Base-by-base conservation (phyloP, 2,329 filamentous ascomycete species). In the Dactylellina drechsleri region DNA sequence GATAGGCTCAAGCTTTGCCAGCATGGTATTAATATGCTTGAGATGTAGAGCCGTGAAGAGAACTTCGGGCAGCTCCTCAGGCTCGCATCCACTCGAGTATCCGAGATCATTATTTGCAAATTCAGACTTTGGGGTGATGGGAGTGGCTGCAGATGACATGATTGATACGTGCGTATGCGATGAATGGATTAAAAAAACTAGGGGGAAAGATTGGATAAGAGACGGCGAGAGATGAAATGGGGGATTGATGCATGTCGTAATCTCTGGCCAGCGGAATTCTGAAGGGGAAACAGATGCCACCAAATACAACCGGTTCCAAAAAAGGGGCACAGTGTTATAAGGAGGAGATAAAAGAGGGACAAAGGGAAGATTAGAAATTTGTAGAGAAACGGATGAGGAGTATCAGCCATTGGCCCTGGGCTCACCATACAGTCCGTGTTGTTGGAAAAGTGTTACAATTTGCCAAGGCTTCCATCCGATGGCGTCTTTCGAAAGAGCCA, bases 1-100 rank as follows among this genome's bases (percentile, higher is more conserved):
- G 83, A 94, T 86, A 76, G 95, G 92, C 81, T 93, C 89, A 82
- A 98, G 91, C 81, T 90, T 87, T 82, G 95, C 91, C 79, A 99
- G 85, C 83, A 96, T 92, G 77, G 89, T 84, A 86, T 99, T 99
- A 82, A 99, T 87, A 83, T 94, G 94, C 80, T 92, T 90, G 79
- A 98, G 86, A 82, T 99, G 94, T 77, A 90, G 87, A 82, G 91
- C 91, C 78, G 92, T 94, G 84, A 99, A 92, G 82, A 90, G 89
- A 80, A 98, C 86, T 75, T 92, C 88, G 13, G 93, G 91, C 18
- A 94, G 85, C 77, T 84, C 85, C 61, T 85, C 84, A 50, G 87
- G 84, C 79, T 87, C 90, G 40, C 88, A 89, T 83, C 83, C 91
- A 57, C 85, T 90, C 80, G 89, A 92, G 84, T 97, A 97, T 77